These are phyloP conservation scores for Aspergillus hortae DNA, from an alignment of 2,329 filamentous ascomycete genomes.

Conservation along the genomic window DNA sequence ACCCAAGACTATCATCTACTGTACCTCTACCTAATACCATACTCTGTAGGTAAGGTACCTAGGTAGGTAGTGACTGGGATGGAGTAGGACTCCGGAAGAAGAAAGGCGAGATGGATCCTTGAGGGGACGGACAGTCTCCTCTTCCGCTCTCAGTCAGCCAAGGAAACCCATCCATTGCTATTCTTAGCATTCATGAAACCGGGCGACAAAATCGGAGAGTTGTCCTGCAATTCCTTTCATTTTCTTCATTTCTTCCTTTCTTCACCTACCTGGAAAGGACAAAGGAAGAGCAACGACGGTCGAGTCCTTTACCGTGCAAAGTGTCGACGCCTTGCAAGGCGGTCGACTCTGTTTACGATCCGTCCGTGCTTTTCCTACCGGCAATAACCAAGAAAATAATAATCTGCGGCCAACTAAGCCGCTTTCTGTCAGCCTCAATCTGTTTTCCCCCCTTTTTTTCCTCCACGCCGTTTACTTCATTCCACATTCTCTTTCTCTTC, in stretches of 20 bases:
- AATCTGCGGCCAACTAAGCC: constrained; percentile 15
- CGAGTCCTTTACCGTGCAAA: neutral
- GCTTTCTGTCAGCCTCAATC: constrained; percentile 8
- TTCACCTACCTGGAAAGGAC: neutral
- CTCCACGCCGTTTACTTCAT: neutral
- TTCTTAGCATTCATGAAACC: constrained; percentile 7
- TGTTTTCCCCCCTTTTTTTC: constrained; percentile 5
- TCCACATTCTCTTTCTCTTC: neutral
- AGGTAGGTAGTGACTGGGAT: neutral
- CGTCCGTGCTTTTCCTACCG: neutral
- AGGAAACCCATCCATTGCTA: neutral
- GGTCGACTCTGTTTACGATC: neutral
- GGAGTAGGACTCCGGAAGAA: neutral
- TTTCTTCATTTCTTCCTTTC: neutral
- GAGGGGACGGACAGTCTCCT: too few species aligned
- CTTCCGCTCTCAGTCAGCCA: neutral
- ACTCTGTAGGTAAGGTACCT: too few species aligned
- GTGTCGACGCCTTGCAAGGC: constrained; percentile 1
- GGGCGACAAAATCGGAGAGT: neutral
- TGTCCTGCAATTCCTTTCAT: constrained; percentile 1
- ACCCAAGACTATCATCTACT: too few species aligned
- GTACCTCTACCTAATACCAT: too few species aligned
- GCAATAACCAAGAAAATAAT: constrained; percentile 1
- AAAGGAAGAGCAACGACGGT: neutral
- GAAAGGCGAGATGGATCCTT: neutral